A percentile compares a stretch with the other conserved stretches of the same genome.
Evolutionary conservation across 345 rosid species (phyloP).

Genomic region (Sisymbrium altissimum): DNA sequence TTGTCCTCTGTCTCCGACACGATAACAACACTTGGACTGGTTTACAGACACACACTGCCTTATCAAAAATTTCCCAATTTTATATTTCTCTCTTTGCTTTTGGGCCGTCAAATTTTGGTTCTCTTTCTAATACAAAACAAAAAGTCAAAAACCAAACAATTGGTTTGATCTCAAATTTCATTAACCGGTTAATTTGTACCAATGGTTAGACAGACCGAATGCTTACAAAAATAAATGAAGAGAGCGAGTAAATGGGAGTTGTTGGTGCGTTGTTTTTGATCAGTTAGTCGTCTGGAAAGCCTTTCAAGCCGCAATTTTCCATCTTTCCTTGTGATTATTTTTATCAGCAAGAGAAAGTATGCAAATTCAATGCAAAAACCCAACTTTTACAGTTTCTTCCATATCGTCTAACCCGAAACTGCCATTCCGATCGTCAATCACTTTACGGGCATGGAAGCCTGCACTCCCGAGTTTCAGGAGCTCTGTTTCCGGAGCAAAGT

Average conservation of each 20-base stretch:
- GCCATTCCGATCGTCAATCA: slow-evolving; percentile 23
- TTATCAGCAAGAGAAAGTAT: not conserved
- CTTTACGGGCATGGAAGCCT: slow-evolving; percentile 21
- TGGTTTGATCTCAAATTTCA: not conserved
- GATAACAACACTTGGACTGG: slow-evolving; percentile 6
- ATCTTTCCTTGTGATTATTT: not conserved
- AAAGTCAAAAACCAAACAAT: not conserved
- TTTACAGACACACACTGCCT: slow-evolving; percentile 26
- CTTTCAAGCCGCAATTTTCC: slow-evolving; percentile 12
- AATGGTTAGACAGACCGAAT: slow-evolving; percentile 8
- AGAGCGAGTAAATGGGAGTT: not conserved
- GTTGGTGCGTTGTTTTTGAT: slow-evolving; percentile 10
- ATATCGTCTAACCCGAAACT: slow-evolving; percentile 26
- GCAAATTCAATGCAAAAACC: slow-evolving; percentile 46
- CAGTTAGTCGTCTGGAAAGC: slow-evolving; percentile 7
- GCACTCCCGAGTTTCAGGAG: slow-evolving; percentile 13
- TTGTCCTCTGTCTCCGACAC: slow-evolving; percentile 21
- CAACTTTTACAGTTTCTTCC: slow-evolving; percentile 29
- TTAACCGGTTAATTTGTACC: not conserved
- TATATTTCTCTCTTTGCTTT: not conserved
- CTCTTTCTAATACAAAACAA: not conserved
- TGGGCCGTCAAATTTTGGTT: slow-evolving; percentile 14
- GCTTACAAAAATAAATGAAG: not conserved
- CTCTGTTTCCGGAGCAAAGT: slow-evolving; percentile 24
- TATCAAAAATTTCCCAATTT: not conserved